phyloP scores from a whole-genome alignment of 768 basidiomycete species.

The Dioszegia hungarica region DNA sequence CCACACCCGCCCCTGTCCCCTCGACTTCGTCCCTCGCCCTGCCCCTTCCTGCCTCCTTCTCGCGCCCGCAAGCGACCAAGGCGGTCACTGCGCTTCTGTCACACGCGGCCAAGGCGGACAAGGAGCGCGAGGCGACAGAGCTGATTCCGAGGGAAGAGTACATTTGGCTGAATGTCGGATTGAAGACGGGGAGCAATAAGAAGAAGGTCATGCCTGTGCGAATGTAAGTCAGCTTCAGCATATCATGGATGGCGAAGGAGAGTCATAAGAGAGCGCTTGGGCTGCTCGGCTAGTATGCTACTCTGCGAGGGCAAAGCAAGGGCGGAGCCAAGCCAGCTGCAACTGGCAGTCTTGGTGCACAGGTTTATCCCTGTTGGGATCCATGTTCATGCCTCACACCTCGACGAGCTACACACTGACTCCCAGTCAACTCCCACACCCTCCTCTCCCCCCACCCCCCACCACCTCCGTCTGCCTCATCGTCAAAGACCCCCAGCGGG shows the following conservation, averaged over 20 bases:
- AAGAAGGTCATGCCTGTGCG: constrained; percentile 73
- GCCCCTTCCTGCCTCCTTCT: constrained; percentile 51
- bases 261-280: no score
- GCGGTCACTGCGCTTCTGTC: constrained; percentile 74
- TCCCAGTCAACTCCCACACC: constrained; percentile 57
- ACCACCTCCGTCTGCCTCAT: constrained; percentile 76
- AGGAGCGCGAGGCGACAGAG: constrained; percentile 66
- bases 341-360: not conserved
- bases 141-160: constrained; percentile 67
- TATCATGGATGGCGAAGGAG: no score
- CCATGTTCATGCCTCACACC: no score
- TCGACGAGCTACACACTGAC: no score
- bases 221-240: constrained; percentile 73
- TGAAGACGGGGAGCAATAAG: constrained; percentile 72
- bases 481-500: constrained; percentile 89
- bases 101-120: constrained; percentile 63
- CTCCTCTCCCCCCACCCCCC: constrained; percentile 70
- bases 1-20: constrained; percentile 1
- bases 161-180: constrained; percentile 82
- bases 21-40: constrained; percentile 1
- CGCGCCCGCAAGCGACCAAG: constrained; percentile 64
- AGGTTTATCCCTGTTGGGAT: no score
- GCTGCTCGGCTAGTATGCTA: no score
- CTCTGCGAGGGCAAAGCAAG: no score
- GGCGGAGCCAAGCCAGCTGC: no score